Evolutionary conservation across 2,329 filamentous ascomycete genomes (phyloP).

Genomic region (Phialophora tarda): DNA sequence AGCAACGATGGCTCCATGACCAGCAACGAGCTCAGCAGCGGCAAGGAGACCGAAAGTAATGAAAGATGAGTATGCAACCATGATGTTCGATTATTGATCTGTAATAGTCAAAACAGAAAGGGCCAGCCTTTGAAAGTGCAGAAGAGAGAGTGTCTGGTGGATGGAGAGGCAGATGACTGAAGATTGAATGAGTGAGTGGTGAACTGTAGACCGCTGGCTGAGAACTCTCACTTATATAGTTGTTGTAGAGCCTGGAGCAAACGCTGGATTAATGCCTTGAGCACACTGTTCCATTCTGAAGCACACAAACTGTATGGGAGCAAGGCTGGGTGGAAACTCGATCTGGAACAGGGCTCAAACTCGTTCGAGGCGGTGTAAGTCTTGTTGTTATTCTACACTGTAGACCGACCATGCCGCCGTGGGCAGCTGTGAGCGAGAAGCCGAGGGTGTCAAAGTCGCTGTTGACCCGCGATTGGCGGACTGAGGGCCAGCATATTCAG

Average conservation of each 20-base stretch:
- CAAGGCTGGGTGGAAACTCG: not conserved
- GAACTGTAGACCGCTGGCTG: not conserved
- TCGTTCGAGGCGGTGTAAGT: not conserved
- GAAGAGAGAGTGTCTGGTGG: not conserved
- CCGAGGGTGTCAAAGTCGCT: conserved; percentile 2
- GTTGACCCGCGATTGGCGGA: not conserved
- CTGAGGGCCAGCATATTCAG: not conserved
- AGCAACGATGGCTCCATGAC: conserved; percentile 65
- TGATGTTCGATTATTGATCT: conserved; percentile 3
- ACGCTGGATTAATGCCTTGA: not conserved
- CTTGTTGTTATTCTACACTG: not conserved
- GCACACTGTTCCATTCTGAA: not conserved
- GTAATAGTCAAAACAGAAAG: not conserved
- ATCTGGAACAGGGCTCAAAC: not conserved
- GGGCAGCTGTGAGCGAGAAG: not conserved
- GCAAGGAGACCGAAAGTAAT: conserved; percentile 56
- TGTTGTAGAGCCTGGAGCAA: not conserved
- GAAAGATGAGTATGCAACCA: conserved; percentile 21
- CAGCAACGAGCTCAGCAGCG: conserved; percentile 62
- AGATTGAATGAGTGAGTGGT: not conserved
- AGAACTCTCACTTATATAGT: not conserved
- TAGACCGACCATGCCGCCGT: not conserved
- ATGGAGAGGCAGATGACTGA: not conserved
- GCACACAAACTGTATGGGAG: not conserved
- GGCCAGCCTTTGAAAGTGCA: conserved; percentile 2